These are phyloP conservation scores for Trichophyton mentagrophytes DNA, from an alignment of 2,329 filamentous ascomycete genomes.

Conservation along the genomic window DNA sequence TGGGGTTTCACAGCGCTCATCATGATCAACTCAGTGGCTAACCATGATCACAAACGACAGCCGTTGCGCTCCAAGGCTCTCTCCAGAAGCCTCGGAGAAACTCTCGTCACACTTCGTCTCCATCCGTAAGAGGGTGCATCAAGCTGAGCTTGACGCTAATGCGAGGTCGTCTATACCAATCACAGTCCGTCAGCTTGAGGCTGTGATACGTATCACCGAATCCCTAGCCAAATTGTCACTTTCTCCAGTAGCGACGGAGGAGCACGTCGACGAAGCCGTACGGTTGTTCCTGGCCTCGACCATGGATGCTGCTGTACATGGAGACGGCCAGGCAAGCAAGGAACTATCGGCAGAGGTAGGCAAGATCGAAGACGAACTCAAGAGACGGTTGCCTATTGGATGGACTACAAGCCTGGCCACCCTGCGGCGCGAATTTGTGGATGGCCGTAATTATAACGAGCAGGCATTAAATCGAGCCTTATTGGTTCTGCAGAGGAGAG, in stretches of 20 bases:
- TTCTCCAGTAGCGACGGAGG: constrained; percentile 72
- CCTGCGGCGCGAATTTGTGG: constrained; percentile 78
- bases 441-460: constrained; percentile 80
- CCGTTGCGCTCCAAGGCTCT: constrained; percentile 83
- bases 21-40: background rate
- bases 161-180: constrained; percentile 89
- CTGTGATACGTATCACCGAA: constrained; percentile 93
- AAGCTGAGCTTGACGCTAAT: constrained; percentile 79
- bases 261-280: constrained; percentile 94
- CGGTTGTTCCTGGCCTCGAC: constrained; percentile 90
- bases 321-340: constrained; percentile 66
- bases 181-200: constrained; percentile 91
- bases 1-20: constrained; percentile 20
- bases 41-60: constrained; percentile 32
- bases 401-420: constrained; percentile 89
- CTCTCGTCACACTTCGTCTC: constrained; percentile 94
- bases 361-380: constrained; percentile 79
- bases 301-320: constrained; percentile 94
- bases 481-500: constrained; percentile 72
- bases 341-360: constrained; percentile 83
- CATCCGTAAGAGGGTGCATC: constrained; percentile 86
- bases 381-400: constrained; percentile 76
- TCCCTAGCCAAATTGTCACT: constrained; percentile 84
- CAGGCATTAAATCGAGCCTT: constrained; percentile 72
- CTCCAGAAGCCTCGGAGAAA: constrained; percentile 83